These are phyloP conservation scores for Cryoendolithus antarcticus DNA, from an alignment of 2,329 filamentous ascomycete species.

Conservation along the genomic window DNA sequence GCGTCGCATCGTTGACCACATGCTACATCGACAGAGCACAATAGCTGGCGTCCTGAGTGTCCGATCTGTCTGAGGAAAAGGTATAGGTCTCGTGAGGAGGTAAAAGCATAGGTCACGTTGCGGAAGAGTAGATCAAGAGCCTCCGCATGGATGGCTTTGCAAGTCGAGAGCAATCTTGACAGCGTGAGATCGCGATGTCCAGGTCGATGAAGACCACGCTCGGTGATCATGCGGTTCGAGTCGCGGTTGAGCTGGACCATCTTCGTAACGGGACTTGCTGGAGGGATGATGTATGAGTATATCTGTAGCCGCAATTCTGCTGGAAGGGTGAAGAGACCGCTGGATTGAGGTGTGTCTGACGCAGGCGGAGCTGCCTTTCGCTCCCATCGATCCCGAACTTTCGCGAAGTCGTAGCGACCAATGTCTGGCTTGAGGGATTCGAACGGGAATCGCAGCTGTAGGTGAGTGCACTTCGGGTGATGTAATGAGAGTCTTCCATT, in stretches of 20 bases:
- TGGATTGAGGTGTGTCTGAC: constrained; percentile 4
- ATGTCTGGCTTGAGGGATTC: constrained; percentile 7
- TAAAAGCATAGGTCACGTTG: constrained; percentile 34
- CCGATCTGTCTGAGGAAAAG: constrained; percentile 25
- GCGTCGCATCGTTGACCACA: constrained; percentile 19
- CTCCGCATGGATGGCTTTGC: constrained; percentile 2
- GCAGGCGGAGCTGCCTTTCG: background rate
- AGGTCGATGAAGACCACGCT: constrained; percentile 10
- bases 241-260: constrained; percentile 16
- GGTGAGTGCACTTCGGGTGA: constrained; percentile 11
- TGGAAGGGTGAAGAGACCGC: constrained; percentile 36
- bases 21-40: constrained; percentile 15
- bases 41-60: constrained; percentile 11
- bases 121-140: constrained; percentile 31
- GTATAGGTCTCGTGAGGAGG: constrained; percentile 33
- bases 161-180: constrained; percentile 13
- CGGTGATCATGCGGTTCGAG: constrained; percentile 17
- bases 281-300: constrained; percentile 28
- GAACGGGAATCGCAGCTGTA: constrained; percentile 16
- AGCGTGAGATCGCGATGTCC: constrained; percentile 27
- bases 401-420: constrained; percentile 1
- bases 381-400: constrained; percentile 3
- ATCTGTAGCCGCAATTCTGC: constrained; percentile 40
- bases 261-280: constrained; percentile 9
- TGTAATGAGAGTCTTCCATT: constrained; percentile 7